These are phyloP conservation scores for Diaporthe sp. DNA, from an alignment of 2,329 filamentous ascomycete species.

Conservation along the genomic window DNA sequence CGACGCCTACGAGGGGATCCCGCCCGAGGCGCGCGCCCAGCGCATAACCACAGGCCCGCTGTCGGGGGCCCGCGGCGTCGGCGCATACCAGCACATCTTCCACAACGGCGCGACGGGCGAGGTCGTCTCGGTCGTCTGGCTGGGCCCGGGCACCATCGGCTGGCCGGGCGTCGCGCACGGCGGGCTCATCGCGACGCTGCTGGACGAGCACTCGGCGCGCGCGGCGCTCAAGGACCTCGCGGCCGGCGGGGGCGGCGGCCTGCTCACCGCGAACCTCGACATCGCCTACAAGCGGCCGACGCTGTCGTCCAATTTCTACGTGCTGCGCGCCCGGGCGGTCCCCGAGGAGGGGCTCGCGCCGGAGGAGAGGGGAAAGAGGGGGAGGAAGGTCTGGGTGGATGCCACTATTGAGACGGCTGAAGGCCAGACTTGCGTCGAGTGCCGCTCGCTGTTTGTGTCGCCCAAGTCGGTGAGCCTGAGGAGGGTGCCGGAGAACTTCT, in stretches of 20 bases:
- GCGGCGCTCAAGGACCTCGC: slow-evolving; percentile 66
- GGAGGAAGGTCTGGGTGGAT: slow-evolving; percentile 66
- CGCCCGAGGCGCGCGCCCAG: slow-evolving; percentile 25
- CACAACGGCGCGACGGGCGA: slow-evolving; percentile 70
- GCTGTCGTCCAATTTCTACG: slow-evolving; percentile 72
- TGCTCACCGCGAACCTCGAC: slow-evolving; percentile 67
- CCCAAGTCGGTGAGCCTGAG: slow-evolving; percentile 60
- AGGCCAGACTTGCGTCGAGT: slow-evolving; percentile 70
- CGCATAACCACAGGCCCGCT: slow-evolving; percentile 59
- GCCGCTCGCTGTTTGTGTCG: slow-evolving; percentile 70
- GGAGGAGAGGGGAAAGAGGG: slow-evolving; percentile 48
- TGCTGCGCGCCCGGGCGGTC: slow-evolving; percentile 65
- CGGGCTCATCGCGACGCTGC: slow-evolving; percentile 74
- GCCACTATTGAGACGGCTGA: slow-evolving; percentile 66
- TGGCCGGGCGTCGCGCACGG: slow-evolving; percentile 82
- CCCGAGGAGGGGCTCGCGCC: slow-evolving; percentile 45
- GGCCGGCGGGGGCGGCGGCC: slow-evolving; percentile 56
- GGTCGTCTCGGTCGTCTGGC: slow-evolving; percentile 73
- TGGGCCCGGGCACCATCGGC: slow-evolving; percentile 74
- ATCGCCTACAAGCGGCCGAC: slow-evolving; percentile 74
- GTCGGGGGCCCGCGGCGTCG: slow-evolving; percentile 55
- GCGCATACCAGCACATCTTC: slow-evolving; percentile 72
- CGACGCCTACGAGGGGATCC: slow-evolving; percentile 25
- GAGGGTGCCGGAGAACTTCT: slow-evolving; percentile 55
- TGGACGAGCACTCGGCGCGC: slow-evolving; percentile 78